These are phyloP conservation scores for Starmera quercuum DNA, from an alignment of 805 yeast genomes.

Conservation along the genomic window DNA sequence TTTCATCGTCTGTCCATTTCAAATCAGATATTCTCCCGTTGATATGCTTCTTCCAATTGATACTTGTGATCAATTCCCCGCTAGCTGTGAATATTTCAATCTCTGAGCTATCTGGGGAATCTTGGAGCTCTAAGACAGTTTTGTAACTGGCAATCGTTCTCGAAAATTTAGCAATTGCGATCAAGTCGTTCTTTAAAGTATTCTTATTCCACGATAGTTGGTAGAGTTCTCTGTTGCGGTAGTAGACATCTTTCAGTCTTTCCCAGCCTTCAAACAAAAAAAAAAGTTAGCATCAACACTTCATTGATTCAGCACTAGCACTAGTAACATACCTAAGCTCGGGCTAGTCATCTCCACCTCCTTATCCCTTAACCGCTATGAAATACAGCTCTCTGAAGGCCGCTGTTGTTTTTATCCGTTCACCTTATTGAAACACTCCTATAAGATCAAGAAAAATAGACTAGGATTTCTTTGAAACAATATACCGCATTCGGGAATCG, in stretches of 20 bases:
- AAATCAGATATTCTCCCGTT: slow-evolving; percentile 46
- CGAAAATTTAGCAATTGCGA: slow-evolving; percentile 5
- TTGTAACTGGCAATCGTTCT: slow-evolving; percentile 6
- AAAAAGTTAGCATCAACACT: neutral
- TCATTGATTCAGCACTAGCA: neutral
- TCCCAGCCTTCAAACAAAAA: slow-evolving; percentile 54
- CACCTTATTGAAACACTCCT: no score
- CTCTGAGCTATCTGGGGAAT: neutral
- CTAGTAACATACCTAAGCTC: slow-evolving; percentile 23
- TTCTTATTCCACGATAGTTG: neutral
- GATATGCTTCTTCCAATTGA: slow-evolving; percentile 37
- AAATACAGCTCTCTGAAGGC: neutral
- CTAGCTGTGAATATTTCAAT: slow-evolving; percentile 27
- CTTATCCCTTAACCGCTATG: neutral
- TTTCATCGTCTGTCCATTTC: slow-evolving; percentile 46
- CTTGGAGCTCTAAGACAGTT: neutral
- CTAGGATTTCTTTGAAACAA: no score
- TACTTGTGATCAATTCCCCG: slow-evolving; percentile 20
- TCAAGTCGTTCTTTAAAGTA: slow-evolving; percentile 1
- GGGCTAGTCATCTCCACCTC: slow-evolving; percentile 16
- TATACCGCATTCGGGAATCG: no score
- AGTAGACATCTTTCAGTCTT: slow-evolving; percentile 61
- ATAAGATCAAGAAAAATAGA: no score
- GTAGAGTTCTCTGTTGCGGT: slow-evolving; percentile 50
- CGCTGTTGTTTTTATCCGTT: neutral